Evolutionary conservation across 164 flowering plant genomes (phyloP), one percentile per base, ranked within the genome.

Genomic region (Vitis riparia): DNA sequence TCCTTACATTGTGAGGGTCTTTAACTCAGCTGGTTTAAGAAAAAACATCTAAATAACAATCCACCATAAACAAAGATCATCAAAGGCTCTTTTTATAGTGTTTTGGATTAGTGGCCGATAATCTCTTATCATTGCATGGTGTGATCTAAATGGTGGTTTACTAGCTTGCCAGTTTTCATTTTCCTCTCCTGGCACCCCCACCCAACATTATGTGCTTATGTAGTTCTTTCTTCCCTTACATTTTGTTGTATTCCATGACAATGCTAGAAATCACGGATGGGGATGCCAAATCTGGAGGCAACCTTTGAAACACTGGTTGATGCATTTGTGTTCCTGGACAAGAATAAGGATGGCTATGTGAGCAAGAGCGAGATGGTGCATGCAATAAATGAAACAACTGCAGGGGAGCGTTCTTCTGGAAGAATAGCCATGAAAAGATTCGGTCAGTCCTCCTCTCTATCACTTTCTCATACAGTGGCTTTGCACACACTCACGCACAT

Each of bases 301-400:
- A 89, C 98, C n/a, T 91, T 95, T 68, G 91, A 91, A 74, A 85
- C 89, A n/a, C 56, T 95, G 82, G 97, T 95, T 3, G 88, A 92
- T 78, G 86, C 99, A 65, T 95, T 95, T 79, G 96, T 85, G 72
- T 95, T 95, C 78, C 74, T 95, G 80, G 99, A 95, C 87, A 89
- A 90, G 87, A 91, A 95, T 75, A 89, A 87, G 79, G 96, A 95
- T 73, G 99, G 99, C 2, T 86, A 89, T 82, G 99, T 95, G 23
- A 92, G 99, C 89, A 91, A 81, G 86, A 84, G 67, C 62, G 99
- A 95, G 89, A 95, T 92, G 99, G 81, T 91, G 55, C 73, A 85
- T 29, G 94, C 99, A 61, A 90, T 92, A 59, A 90, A 88, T 74
- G 99, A 95, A 78, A 85, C 89, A 13, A 76, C 81, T 29, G 61